Evolutionary conservation across 352 stramenopile genomes (phyloP), one percentile per base, ranked within the genome.

Genomic region (Thraustochytrium sp.): DNA sequence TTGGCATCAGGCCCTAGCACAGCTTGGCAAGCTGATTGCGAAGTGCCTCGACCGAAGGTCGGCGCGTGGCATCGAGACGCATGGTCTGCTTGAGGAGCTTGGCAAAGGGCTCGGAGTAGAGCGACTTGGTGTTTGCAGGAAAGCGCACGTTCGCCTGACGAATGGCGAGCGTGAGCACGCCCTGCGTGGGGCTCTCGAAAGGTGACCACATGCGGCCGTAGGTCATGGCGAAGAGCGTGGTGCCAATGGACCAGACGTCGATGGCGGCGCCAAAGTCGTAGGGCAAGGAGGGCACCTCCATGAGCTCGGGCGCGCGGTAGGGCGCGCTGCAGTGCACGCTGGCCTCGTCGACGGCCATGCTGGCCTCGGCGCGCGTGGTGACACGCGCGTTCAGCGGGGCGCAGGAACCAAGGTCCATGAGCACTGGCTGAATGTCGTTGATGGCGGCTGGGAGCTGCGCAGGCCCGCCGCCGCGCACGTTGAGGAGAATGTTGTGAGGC

Each of bases 371-470:
- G 26, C 90, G 88, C 31, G 90, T 92, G 11, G 86, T 88, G 26
- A 93, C 89, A 85, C 93, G 89, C 13, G 91, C 89, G 34, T 87
- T 88, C 40, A 94, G 89, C 13, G 90, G 89, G 37, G 89, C 87
- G 73, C 90, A 93, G 78, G 90, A 94, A 40, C 91, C 91, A 86
- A 95, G 94, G 86, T 94, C 91, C 56, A 91, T 95, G 48, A 95
- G 86, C 21, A 95, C 88, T 2, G 92, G 91, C 55, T 75, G 63
- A 3, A 85, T 56, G 40, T 21, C 31, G 26, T 31, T 3, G 56
- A 38, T 92, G 91, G 3, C 68, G 42, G 90, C 92, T 16, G 90
- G 86, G n/a, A 93, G 84, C 4, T 90, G 90, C 63, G 93, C 89
- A 13, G 64, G 21, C 61, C 91, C 89, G 55, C 88, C 89, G 76